Evolutionary conservation across 2,329 filamentous ascomycete genomes (phyloP).

Genomic region (Ceratocystiopsis sp.): DNA sequence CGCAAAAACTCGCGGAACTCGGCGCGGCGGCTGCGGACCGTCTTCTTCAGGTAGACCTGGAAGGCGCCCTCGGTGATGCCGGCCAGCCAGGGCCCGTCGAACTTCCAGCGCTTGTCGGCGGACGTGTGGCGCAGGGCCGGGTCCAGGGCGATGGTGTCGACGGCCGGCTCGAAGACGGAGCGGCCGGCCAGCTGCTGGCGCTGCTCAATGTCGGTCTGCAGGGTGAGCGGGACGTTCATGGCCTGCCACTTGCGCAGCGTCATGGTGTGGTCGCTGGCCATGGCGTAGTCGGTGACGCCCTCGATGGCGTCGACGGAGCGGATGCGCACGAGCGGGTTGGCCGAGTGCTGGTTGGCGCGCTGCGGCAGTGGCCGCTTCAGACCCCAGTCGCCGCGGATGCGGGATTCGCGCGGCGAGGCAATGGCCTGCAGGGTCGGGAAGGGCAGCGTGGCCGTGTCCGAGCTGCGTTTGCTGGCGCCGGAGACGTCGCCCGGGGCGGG

Average conservation of each 20-base stretch:
- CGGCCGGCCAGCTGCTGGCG: slow-evolving; percentile 15
- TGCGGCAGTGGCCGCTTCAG: slow-evolving; percentile 71
- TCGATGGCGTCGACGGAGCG: slow-evolving; percentile 70
- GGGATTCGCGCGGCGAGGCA: slow-evolving; percentile 55
- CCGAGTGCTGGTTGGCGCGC: slow-evolving; percentile 53
- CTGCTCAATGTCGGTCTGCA: slow-evolving; percentile 10
- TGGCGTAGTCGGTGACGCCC: slow-evolving; percentile 76
- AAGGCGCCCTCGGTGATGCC: slow-evolving; percentile 45
- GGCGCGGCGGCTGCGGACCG: slow-evolving; percentile 32
- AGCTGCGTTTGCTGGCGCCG: slow-evolving; percentile 31
- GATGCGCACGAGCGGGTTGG: slow-evolving; percentile 60
- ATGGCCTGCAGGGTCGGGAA: slow-evolving; percentile 76
- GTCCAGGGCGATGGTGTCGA: slow-evolving; percentile 32
- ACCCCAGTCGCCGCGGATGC: slow-evolving; percentile 75
- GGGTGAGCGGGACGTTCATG: slow-evolving; percentile 48
- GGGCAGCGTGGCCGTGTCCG: slow-evolving; percentile 53
- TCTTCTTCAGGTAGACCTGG: slow-evolving; percentile 33
- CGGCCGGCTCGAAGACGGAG: slow-evolving; percentile 43
- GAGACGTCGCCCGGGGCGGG: slow-evolving; percentile 35
- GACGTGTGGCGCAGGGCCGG: slow-evolving; percentile 16
- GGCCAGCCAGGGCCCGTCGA: slow-evolving; percentile 48
- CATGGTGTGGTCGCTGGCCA: slow-evolving; percentile 63
- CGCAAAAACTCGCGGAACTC: slow-evolving; percentile 40
- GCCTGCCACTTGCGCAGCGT: slow-evolving; percentile 79
- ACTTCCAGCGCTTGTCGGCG: slow-evolving; percentile 44